Conservation (phyloP, 2,329 filamentous ascomycete genomes). For the Fusarium coicis region DNA sequence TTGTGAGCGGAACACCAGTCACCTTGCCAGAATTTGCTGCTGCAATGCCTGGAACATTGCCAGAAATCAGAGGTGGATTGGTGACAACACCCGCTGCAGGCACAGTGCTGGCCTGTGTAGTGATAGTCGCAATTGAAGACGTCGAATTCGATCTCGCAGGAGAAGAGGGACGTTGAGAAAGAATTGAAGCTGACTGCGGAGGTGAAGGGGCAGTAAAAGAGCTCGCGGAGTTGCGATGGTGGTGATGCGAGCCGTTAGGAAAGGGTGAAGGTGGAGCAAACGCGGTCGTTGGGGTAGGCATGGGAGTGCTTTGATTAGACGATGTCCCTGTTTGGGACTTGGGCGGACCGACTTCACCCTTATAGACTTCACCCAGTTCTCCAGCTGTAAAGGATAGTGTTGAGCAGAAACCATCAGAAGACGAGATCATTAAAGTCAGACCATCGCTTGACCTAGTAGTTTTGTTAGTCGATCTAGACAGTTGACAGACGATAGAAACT, state of each 20-base stretch:
- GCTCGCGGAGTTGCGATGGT: conserved; percentile 68
- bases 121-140: conserved; percentile 81
- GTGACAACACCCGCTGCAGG: conserved; percentile 69
- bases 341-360: conserved; percentile 69
- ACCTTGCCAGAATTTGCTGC: conserved; percentile 76
- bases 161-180: conserved; percentile 75
- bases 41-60: conserved; percentile 80
- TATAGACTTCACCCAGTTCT: conserved; percentile 86
- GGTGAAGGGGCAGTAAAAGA: conserved; percentile 69
- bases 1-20: conserved; percentile 78
- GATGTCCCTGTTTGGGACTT: conserved; percentile 58
- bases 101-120: conserved; percentile 68
- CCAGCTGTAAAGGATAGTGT: conserved; percentile 84
- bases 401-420: conserved; percentile 97
- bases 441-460: conserved; percentile 60
- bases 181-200: conserved; percentile 65
- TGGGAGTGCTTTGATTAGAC: conserved; percentile 73
- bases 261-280: conserved; percentile 72
- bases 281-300: conserved; percentile 75
- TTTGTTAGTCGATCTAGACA: conserved; percentile 39
- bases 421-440: conserved; percentile 83
- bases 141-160: conserved; percentile 87
- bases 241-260: conserved; percentile 59
- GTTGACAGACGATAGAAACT: background rate
- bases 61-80: conserved; percentile 82